phyloP scores from a whole-genome alignment of 371 early-diverging fungal species.

The Sporodiniella umbellata region DNA sequence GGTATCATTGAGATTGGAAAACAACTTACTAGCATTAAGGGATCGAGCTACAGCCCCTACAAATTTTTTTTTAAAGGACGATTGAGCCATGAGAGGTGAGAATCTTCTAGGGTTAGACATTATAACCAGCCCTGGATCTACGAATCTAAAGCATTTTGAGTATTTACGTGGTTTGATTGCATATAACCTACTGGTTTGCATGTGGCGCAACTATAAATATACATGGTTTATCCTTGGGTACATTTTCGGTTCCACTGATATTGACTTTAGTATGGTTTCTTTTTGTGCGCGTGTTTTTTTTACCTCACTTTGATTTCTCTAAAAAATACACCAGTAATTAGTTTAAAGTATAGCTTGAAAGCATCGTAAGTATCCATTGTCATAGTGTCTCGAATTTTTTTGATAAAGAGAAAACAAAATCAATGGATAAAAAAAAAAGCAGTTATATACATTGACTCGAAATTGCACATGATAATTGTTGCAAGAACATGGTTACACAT shows the following conservation, averaged over 20 bases:
- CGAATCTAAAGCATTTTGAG: slow-evolving; percentile 34
- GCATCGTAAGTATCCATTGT: slow-evolving; percentile 19
- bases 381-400: too few species aligned
- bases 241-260: slow-evolving; percentile 66
- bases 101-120: slow-evolving; percentile 61
- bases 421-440: neutral
- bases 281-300: neutral
- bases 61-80: slow-evolving; percentile 64
- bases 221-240: slow-evolving; percentile 70
- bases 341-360: slow-evolving; percentile 14
- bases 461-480: neutral
- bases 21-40: slow-evolving; percentile 44
- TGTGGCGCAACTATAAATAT: slow-evolving; percentile 84
- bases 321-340: slow-evolving; percentile 60
- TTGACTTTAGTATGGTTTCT: too few species aligned
- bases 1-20: neutral
- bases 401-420: slow-evolving; percentile 11
- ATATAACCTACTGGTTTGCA: slow-evolving; percentile 76
- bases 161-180: too few species aligned
- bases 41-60: slow-evolving; percentile 65
- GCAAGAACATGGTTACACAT: neutral
- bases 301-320: slow-evolving; percentile 58
- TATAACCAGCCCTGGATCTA: slow-evolving; percentile 75
- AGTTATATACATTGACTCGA: neutral
- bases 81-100: slow-evolving; percentile 68